A percentile compares a stretch with the other conserved stretches of the same genome.
phyloP scores from a whole-genome alignment of 805 yeast species.

The Ogataea dorogensis region DNA sequence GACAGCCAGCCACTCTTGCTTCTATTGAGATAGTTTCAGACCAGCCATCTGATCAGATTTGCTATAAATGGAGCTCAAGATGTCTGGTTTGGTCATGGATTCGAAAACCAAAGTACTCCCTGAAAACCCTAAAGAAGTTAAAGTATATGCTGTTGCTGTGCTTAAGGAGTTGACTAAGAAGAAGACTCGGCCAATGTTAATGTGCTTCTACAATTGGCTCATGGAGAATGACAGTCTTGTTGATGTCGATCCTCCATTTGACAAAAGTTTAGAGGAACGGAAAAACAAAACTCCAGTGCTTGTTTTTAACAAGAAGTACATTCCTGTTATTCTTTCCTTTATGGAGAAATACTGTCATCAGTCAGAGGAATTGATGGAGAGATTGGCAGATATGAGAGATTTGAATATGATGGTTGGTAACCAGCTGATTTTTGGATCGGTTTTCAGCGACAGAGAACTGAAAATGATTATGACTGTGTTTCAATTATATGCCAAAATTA shows the following conservation, averaged over 20 bases:
- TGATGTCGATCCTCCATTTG: constrained; percentile 5
- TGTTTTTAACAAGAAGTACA: constrained; percentile 20
- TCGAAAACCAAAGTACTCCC: constrained; percentile 14
- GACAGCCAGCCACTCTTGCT: background rate
- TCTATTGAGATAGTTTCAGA: background rate
- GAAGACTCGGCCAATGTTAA: constrained; percentile 23
- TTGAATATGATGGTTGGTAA: constrained; percentile 14
- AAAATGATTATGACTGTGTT: constrained; percentile 13
- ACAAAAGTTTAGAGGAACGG: constrained; percentile 1
- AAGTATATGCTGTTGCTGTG: constrained; percentile 17
- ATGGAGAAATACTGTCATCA: constrained; percentile 13
- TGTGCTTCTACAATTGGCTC: constrained; percentile 23
- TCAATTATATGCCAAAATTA: constrained; percentile 2
- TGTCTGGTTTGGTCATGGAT: background rate
- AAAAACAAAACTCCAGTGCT: constrained; percentile 3
- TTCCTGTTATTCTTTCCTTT: constrained; percentile 13
- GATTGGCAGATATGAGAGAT: constrained; percentile 14
- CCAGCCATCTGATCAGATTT: background rate
- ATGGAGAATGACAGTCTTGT: constrained; percentile 5
- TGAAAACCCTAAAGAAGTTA: constrained; percentile 13
- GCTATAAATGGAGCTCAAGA: constrained; percentile 3
- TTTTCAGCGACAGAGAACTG: constrained; percentile 15
- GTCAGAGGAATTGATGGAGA: constrained; percentile 12
- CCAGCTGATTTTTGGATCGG: constrained; percentile 10
- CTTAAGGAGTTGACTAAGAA: constrained; percentile 24